Evolutionary conservation across 2,329 filamentous ascomycete genomes (phyloP), one percentile per base, ranked within the genome.

Genomic region (Exophiala spinifera): DNA sequence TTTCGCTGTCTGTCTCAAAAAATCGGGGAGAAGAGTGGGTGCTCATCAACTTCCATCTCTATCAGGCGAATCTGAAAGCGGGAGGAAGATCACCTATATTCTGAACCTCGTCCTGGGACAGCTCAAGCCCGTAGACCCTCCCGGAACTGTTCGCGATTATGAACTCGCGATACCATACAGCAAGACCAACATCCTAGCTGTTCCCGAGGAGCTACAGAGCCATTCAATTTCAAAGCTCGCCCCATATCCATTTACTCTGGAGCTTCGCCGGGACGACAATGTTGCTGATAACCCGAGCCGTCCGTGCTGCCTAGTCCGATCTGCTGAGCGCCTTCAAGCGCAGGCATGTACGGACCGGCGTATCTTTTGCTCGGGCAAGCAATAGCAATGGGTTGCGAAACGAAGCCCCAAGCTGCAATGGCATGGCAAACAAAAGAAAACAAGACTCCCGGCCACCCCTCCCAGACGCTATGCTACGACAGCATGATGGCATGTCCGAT

Each of bases 251-350:
- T 6, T 15, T 73, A 75, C 10, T 36, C 56, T 1, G 73, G 72
- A 0, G 60, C 66, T 50, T 72, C 60, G 51, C 57, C 4, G 62
- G 60, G 4, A 72, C 60, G 56, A 71, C 75, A 45, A 75, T 69
- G 56, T 72, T 71, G 45, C 67, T 70, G 3, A 67, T 69, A 21
- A 72, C 64, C n/a, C 7, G 72, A 58, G 42, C 69, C 64, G 13
- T 64, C 64, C 3, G 62, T 39, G 31, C 68, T 69, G 10, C 67
- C 67, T 6, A 67, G 39, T 7, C 60, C 62, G 15, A 68, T 60
- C 37, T 65, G 57, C 11, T 86, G 70, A 0, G 64, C 68, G 5
- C 63, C 44, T 8, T 60, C 64, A 14, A 67, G 55, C 6, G 62
- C 59, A 5, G 66, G 62, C 46, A 66, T 63, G 46, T 66, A 66